A percentile compares a stretch with the other conserved stretches of the same genome.
Evolutionary conservation across 2,329 filamentous ascomycete genomes (phyloP).

Genomic region (Trichoderma arundinaceum): DNA sequence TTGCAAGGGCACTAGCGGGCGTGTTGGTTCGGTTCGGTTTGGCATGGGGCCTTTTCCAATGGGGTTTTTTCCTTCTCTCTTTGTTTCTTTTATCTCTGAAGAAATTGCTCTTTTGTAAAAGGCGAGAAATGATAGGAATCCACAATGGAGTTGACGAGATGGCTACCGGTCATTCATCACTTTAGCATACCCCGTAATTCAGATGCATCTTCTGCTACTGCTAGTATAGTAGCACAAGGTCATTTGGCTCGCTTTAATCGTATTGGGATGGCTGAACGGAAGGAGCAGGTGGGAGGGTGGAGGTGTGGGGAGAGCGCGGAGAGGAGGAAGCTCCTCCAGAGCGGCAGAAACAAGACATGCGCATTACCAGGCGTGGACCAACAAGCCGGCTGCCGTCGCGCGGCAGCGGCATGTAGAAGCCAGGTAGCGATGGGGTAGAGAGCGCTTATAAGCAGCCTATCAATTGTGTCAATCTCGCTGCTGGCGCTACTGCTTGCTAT

Average conservation of each 20-base stretch:
- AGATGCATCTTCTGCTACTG: too few species aligned
- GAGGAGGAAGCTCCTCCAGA: conserved; percentile 2
- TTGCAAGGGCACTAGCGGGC: conserved; percentile 5
- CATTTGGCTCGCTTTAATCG: conserved; percentile 5
- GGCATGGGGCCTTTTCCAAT: neutral
- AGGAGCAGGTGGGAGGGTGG: conserved; percentile 5
- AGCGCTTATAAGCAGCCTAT: neutral
- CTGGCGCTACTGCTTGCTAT: neutral
- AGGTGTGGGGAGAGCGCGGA: conserved; percentile 4
- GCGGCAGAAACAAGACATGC: neutral
- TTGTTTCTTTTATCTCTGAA: too few species aligned
- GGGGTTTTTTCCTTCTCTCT: neutral
- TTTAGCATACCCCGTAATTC: too few species aligned
- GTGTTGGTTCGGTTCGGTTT: neutral
- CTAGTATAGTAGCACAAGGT: neutral
- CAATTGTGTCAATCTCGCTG: neutral
- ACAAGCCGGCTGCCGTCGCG: neutral
- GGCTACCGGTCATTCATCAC: too few species aligned
- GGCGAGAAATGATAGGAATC: too few species aligned
- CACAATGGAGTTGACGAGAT: neutral
- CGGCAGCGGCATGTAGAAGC: neutral
- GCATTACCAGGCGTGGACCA: neutral
- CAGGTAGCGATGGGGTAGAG: neutral
- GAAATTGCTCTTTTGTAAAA: too few species aligned
- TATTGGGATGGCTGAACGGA: conserved; percentile 11